Evolutionary conservation across 2,329 filamentous ascomycete species (phyloP).

Genomic region (Penicillium sp.): DNA sequence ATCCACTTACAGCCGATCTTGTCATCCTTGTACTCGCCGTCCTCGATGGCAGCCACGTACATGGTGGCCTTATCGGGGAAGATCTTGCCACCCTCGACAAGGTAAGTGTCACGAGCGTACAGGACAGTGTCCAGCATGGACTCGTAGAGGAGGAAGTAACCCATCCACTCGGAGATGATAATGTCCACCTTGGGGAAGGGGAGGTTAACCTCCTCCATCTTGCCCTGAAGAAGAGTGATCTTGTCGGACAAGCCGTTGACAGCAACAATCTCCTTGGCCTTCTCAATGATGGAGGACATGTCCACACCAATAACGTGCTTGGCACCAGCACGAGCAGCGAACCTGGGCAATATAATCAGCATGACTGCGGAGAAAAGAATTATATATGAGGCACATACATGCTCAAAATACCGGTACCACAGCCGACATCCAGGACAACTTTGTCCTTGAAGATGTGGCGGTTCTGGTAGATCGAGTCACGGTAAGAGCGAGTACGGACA

Average conservation of each 20-base stretch:
- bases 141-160: constrained; percentile 98
- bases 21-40: constrained; percentile 99
- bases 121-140: constrained; percentile 98
- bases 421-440: constrained; percentile 94
- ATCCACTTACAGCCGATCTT: constrained; percentile 89
- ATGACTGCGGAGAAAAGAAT: background rate
- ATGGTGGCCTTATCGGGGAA: constrained; percentile 99
- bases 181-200: constrained; percentile 97
- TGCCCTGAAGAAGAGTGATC: constrained; percentile 96
- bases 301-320: constrained; percentile 99
- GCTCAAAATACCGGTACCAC: constrained; percentile 95
- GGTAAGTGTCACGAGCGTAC: constrained; percentile 91
- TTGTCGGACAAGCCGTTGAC: constrained; percentile 90
- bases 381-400: constrained; percentile 63
- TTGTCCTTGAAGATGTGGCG: constrained; percentile 90
- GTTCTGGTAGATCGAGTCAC: constrained; percentile 97
- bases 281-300: constrained; percentile 99
- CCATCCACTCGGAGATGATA: constrained; percentile 99
- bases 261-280: constrained; percentile 92
- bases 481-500: constrained; percentile 93
- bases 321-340: constrained; percentile 90
- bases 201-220: constrained; percentile 98
- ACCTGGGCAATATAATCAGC: constrained; percentile 60
- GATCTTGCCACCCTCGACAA: constrained; percentile 83
- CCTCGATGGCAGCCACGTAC: constrained; percentile 94